Evolutionary conservation across 257 asterid species (phyloP).

Genomic region (Plectranthus barbatus): DNA sequence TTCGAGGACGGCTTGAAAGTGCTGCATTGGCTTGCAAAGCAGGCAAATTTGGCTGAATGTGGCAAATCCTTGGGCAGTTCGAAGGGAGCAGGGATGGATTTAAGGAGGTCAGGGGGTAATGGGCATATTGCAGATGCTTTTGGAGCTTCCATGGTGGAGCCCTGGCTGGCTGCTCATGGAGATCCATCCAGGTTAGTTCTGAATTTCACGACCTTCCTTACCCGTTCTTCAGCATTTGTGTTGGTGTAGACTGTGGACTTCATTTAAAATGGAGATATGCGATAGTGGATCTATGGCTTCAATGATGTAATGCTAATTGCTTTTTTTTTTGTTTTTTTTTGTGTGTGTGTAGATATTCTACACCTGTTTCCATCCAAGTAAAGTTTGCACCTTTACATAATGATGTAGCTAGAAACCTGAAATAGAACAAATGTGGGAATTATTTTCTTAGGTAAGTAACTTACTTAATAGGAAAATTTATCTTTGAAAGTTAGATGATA

Average conservation of each 20-base stretch:
- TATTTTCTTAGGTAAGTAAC: background rate
- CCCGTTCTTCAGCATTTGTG: conserved; percentile 4
- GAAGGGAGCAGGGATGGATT: conserved; percentile 42
- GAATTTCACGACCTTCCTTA: conserved; percentile 3
- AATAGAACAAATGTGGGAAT: background rate
- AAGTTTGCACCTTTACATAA: too few species aligned
- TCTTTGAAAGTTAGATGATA: background rate
- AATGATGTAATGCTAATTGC: background rate
- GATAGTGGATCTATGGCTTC: background rate
- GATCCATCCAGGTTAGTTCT: conserved; percentile 82
- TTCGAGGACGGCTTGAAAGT: conserved; percentile 91
- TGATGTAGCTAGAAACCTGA: background rate
- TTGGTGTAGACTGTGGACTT: too few species aligned
- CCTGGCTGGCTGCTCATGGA: conserved; percentile 97
- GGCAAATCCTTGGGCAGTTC: conserved; percentile 54
- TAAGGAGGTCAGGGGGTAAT: conserved; percentile 52
- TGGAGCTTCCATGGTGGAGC: conserved; percentile 92
- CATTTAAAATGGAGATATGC: background rate
- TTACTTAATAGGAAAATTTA: too few species aligned
- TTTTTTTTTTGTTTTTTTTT: too few species aligned
- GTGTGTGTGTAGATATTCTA: background rate
- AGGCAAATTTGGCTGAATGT: conserved; percentile 83
- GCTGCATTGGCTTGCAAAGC: conserved; percentile 86
- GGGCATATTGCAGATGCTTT: conserved; percentile 79
- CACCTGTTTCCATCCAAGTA: background rate